Evolutionary conservation across 2,329 filamentous ascomycete genomes (phyloP).

Genomic region (Ophiostoma montium): DNA sequence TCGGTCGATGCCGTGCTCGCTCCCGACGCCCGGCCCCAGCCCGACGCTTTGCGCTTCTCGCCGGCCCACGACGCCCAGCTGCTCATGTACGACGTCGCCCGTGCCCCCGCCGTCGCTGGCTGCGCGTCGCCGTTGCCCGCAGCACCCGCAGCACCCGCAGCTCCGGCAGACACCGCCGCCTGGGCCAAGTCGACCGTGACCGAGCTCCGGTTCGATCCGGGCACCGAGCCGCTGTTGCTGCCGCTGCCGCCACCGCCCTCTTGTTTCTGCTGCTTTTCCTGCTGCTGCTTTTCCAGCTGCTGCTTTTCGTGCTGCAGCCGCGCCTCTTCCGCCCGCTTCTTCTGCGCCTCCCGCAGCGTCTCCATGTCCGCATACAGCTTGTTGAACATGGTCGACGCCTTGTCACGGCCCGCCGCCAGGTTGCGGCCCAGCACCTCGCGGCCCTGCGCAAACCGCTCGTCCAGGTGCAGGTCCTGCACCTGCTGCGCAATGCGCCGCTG

Average conservation of each 20-base stretch:
- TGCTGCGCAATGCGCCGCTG: slow-evolving; percentile 82
- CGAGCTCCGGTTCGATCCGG: not conserved
- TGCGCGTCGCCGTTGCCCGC: slow-evolving; percentile 22
- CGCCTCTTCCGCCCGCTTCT: slow-evolving; percentile 44
- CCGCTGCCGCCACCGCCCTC: not conserved
- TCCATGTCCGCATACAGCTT: slow-evolving; percentile 88
- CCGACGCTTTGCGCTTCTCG: slow-evolving; percentile 57
- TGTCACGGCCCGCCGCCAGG: slow-evolving; percentile 74
- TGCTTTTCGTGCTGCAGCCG: slow-evolving; percentile 18
- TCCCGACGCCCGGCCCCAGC: slow-evolving; percentile 19
- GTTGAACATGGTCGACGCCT: slow-evolving; percentile 75
- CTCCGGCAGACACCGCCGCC: not conserved
- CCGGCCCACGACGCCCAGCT: slow-evolving; percentile 59
- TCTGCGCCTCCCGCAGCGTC: slow-evolving; percentile 58
- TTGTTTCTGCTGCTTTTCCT: slow-evolving; percentile 1
- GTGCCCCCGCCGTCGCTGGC: slow-evolving; percentile 34
- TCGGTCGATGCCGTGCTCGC: slow-evolving; percentile 1
- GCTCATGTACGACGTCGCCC: slow-evolving; percentile 50
- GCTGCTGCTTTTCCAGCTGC: not conserved
- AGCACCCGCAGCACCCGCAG: not conserved
- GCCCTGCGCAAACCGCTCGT: slow-evolving; percentile 74
- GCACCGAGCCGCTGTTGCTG: not conserved
- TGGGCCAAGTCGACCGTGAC: not conserved
- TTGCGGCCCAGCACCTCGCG: slow-evolving; percentile 80
- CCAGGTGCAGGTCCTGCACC: slow-evolving; percentile 83